A percentile compares a stretch with the other conserved stretches of the same genome.
Conservation (phyloP, 2,329 filamentous ascomycete genomes). For the Aspergillus neotritici region DNA sequence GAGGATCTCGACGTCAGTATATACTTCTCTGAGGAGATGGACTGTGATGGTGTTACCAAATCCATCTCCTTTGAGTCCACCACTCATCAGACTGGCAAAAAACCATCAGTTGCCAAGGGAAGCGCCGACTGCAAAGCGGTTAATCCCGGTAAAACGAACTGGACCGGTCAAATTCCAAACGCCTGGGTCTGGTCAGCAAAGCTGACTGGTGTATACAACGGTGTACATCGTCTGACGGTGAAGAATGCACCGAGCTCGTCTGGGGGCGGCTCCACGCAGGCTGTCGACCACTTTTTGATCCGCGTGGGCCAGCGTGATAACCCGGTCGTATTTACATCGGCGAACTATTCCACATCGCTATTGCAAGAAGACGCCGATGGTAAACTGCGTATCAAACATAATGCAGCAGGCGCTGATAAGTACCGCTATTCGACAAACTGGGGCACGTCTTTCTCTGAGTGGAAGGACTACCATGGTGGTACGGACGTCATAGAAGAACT, state of each 20-base stretch:
- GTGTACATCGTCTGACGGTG: conserved; percentile 55
- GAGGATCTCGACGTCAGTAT: conserved; percentile 49
- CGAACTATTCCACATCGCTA: conserved; percentile 55
- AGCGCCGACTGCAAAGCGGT: conserved; percentile 45
- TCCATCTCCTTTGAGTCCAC: conserved; percentile 50
- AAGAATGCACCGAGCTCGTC: conserved; percentile 47
- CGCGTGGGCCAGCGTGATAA: conserved; percentile 55
- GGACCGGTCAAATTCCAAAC: conserved; percentile 50
- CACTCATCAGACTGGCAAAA: conserved; percentile 41
- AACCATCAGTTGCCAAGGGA: conserved; percentile 40
- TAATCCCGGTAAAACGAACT: conserved; percentile 27
- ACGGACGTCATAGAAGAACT: conserved; percentile 46
- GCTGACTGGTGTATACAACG: conserved; percentile 54
- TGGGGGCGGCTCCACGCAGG: conserved; percentile 43
- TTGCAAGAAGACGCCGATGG: conserved; percentile 43
- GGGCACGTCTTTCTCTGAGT: conserved; percentile 55
- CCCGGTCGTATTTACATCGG: conserved; percentile 54
- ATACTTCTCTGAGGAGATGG: conserved; percentile 57
- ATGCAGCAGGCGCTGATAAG: conserved; percentile 56
- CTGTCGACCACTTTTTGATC: conserved; percentile 57
- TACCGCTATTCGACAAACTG: conserved; percentile 60
- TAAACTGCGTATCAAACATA: conserved; percentile 50
- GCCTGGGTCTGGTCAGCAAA: conserved; percentile 51
- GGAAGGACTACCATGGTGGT: conserved; percentile 51
- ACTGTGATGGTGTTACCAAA: conserved; percentile 51